Percentiles rank a stretch among this genome's conserved stretches.
Conservation (phyloP, 495 filamentous ascomycete species). For the Parathielavia appendiculata region DNA sequence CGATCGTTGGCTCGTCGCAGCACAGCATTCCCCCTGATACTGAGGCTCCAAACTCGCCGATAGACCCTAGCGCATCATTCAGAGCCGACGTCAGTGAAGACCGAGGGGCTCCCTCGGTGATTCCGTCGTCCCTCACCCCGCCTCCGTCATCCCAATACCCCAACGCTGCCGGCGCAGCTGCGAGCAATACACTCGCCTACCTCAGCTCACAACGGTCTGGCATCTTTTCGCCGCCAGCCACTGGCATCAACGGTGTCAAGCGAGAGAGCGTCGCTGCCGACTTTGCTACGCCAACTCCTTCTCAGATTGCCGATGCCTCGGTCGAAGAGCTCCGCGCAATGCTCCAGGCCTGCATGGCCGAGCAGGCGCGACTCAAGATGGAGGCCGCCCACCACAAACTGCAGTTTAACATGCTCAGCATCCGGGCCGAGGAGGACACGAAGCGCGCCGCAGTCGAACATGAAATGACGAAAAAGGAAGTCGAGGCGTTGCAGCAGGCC, state of each 20-base stretch:
- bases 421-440: slow-evolving; percentile 79
- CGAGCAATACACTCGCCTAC: slow-evolving; percentile 39
- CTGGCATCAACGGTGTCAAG: slow-evolving; percentile 45
- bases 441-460: slow-evolving; percentile 90
- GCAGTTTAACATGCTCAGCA: slow-evolving; percentile 79
- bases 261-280: slow-evolving; percentile 49
- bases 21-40: slow-evolving; percentile 41
- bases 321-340: slow-evolving; percentile 54
- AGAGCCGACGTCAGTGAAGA: slow-evolving; percentile 41
- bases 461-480: slow-evolving; percentile 84
- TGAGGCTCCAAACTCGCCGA: slow-evolving; percentile 39
- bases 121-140: slow-evolving; percentile 59
- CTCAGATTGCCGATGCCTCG: slow-evolving; percentile 60
- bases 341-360: slow-evolving; percentile 48
- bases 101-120: slow-evolving; percentile 30
- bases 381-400: slow-evolving; percentile 87
- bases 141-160: slow-evolving; percentile 68
- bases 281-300: slow-evolving; percentile 53
- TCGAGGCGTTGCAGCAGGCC: slow-evolving; percentile 72
- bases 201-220: slow-evolving; percentile 39
- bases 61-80: slow-evolving; percentile 35
- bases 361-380: slow-evolving; percentile 64
- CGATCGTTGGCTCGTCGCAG: slow-evolving; percentile 33
- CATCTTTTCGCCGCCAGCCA: slow-evolving; percentile 55
- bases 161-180: slow-evolving; percentile 28